A percentile compares a stretch with the other conserved stretches of the same genome.
Conservation (phyloP, 176 grass and related monocot species). For the Zea mays region Zm-B73-REFERENCE-NAM-5.0 NC_050100.1:3569001-3569500, state of each 20-base stretch:
- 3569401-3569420: background rate
- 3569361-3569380: background rate
- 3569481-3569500: too few relatives aligned
- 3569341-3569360: background rate
- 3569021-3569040: background rate
- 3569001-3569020: slow-evolving; percentile 6
- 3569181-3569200: background rate
- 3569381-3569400: background rate
- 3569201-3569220: background rate
- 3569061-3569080: background rate
- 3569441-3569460: too few relatives aligned
- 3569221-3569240: slow-evolving; percentile 7
- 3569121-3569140: background rate
- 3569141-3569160: background rate
- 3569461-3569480: too few relatives aligned
- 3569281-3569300: background rate
- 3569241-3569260: background rate
- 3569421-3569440: background rate
- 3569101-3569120: background rate
- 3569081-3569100: slow-evolving; percentile 13
- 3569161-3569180: background rate
- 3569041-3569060: background rate
- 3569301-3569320: background rate
- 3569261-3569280: slow-evolving; percentile 1
- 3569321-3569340: slow-evolving; percentile 19